Evolutionary conservation across 2,329 filamentous ascomycete genomes (phyloP).

Genomic region (Trichoderma atroviride): DNA sequence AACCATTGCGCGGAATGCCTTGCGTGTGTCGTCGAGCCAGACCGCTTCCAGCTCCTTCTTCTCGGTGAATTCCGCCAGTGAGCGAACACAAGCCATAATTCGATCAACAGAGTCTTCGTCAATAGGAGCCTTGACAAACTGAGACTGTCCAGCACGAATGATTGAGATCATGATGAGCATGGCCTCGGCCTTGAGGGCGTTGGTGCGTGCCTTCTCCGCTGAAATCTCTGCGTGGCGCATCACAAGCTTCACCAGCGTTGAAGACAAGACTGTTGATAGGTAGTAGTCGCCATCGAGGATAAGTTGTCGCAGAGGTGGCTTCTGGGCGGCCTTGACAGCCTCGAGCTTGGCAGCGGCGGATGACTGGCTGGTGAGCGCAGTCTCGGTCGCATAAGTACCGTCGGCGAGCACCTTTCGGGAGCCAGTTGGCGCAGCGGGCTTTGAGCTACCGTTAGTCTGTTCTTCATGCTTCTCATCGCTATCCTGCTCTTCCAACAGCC

Average conservation of each 20-base stretch:
- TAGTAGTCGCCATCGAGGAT: constrained; percentile 98
- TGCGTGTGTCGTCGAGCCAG: constrained; percentile 91
- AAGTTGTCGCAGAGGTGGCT: constrained; percentile 89
- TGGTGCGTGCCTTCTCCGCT: constrained; percentile 80
- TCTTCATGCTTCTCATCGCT: constrained; percentile 64
- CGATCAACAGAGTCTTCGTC: constrained; percentile 98
- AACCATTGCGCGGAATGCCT: constrained; percentile 96
- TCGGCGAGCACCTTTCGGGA: constrained; percentile 92
- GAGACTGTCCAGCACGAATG: constrained; percentile 96
- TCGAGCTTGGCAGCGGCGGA: constrained; percentile 88
- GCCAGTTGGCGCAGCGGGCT: constrained; percentile 73
- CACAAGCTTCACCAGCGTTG: constrained; percentile 93
- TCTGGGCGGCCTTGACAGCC: constrained; percentile 94
- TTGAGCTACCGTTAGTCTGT: constrained; percentile 80
- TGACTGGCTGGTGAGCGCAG: constrained; percentile 89
- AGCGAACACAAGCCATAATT: constrained; percentile 96
- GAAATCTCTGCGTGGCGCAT: constrained; percentile 97
- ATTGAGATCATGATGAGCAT: constrained; percentile 99
- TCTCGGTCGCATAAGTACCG: constrained; percentile 97
- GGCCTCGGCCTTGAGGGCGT: constrained; percentile 90
- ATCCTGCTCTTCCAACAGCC: constrained; percentile 83
- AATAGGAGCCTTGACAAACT: constrained; percentile 95
- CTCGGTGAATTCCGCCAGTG: constrained; percentile 84
- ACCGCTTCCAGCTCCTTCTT: constrained; percentile 90
- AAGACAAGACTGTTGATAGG: constrained; percentile 90